Percentiles rank a stretch among this genome's conserved stretches.
Evolutionary conservation across 2,329 filamentous ascomycete genomes (phyloP).

Genomic region (Lachnellula suecica): DNA sequence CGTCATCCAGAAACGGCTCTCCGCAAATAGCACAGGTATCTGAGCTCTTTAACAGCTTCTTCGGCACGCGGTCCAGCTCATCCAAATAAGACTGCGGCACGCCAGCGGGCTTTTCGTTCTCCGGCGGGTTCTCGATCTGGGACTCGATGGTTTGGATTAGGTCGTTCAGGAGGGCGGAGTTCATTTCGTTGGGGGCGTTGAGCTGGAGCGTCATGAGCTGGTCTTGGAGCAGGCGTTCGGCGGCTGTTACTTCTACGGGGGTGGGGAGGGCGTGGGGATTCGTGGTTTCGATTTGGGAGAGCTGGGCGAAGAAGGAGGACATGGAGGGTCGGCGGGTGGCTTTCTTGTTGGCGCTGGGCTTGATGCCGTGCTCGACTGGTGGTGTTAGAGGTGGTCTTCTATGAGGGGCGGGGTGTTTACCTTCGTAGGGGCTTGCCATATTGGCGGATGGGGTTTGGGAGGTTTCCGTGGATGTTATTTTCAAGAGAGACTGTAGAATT

Average conservation of each 20-base stretch:
- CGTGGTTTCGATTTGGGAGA: conserved; percentile 44
- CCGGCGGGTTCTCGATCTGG: conserved; percentile 53
- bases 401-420: conserved; percentile 32
- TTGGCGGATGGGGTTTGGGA: conserved; percentile 15
- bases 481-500: background rate
- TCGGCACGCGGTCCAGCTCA: conserved; percentile 55
- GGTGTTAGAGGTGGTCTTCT: conserved; percentile 10
- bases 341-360: conserved; percentile 30
- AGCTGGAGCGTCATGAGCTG: conserved; percentile 49
- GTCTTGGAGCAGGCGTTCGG: conserved; percentile 61
- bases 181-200: conserved; percentile 38
- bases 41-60: conserved; percentile 43
- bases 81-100: conserved; percentile 61
- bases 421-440: conserved; percentile 60
- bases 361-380: conserved; percentile 63
- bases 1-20: conserved; percentile 59
- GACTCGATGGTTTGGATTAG: conserved; percentile 48
- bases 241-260: conserved; percentile 55
- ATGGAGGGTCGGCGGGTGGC: conserved; percentile 57
- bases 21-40: conserved; percentile 66
- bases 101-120: conserved; percentile 49
- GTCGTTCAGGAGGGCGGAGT: conserved; percentile 48
- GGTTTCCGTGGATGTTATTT: too few species aligned
- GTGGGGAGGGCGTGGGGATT: conserved; percentile 60
- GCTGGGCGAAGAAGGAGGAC: conserved; percentile 59